Percentiles rank a stretch among this genome's conserved stretches.
phyloP scores from a whole-genome alignment of 192 early-diverging fungal species.

The Ambispora gerdemannii region DNA sequence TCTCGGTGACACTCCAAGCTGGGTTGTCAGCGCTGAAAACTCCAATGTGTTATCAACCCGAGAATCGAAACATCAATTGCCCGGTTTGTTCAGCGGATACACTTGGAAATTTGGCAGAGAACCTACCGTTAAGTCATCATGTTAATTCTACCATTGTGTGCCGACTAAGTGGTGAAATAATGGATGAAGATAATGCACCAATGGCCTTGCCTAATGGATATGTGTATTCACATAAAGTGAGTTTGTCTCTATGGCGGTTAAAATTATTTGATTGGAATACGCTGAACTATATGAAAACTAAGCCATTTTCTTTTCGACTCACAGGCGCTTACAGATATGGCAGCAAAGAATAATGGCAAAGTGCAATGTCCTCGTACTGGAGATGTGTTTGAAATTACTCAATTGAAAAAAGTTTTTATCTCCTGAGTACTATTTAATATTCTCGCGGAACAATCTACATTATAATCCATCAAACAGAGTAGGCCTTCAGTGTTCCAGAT shows the following conservation, averaged over 20 bases:
- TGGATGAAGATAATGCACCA: slow-evolving; percentile 96
- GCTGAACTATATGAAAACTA: not conserved
- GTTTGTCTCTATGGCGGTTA: not conserved
- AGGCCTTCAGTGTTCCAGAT: no score
- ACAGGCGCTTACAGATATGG: slow-evolving; percentile 69
- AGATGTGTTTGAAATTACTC: slow-evolving; percentile 46
- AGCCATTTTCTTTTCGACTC: not conserved
- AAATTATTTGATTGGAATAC: not conserved
- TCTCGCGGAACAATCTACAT: no score
- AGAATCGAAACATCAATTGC: slow-evolving; percentile 88
- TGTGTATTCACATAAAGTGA: slow-evolving; percentile 79
- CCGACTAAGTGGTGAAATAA: slow-evolving; percentile 84
- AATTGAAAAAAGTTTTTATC: slow-evolving; percentile 78
- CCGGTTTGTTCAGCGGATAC: slow-evolving; percentile 87
- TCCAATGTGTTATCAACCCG: slow-evolving; percentile 69
- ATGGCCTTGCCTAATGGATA: slow-evolving; percentile 95
- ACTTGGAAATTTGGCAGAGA: slow-evolving; percentile 79
- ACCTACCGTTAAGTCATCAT: slow-evolving; percentile 89
- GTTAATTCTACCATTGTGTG: slow-evolving; percentile 95
- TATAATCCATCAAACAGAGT: no score
- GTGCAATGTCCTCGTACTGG: slow-evolving; percentile 74
- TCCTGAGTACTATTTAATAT: no score
- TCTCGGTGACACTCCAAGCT: slow-evolving; percentile 90
- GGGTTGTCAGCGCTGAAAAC: slow-evolving; percentile 95
- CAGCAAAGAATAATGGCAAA: slow-evolving; percentile 58